These are phyloP conservation scores for Colletotrichum karsti DNA, from an alignment of 2,329 filamentous ascomycete species.

Conservation along the genomic window DNA sequence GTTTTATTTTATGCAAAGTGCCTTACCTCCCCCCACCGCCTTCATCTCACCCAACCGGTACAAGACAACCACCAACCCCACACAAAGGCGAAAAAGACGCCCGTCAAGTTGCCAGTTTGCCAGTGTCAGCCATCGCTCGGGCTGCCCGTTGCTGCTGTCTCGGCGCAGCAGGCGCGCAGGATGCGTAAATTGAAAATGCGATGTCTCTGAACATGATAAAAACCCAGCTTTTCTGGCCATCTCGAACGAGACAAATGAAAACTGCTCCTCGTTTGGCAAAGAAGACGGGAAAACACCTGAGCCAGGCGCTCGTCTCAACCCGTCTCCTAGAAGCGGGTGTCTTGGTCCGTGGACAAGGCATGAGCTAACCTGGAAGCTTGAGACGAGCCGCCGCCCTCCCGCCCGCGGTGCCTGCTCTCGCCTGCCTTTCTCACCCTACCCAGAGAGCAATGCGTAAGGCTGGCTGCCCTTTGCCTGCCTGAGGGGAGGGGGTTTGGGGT, in stretches of 20 bases:
- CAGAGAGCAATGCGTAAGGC: conserved; percentile 7
- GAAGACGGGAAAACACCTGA: background rate
- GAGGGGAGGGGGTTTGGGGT: background rate
- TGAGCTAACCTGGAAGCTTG: background rate
- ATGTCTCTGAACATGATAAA: background rate
- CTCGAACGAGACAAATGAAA: no score
- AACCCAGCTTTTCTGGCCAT: no score
- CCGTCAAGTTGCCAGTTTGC: no score
- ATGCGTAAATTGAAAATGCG: background rate
- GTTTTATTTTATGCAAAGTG: background rate
- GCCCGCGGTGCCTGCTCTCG: background rate
- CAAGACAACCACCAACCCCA: background rate
- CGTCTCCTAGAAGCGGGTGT: no score
- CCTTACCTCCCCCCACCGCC: background rate
- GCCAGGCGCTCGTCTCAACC: background rate
- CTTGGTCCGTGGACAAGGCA: background rate
- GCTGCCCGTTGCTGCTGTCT: background rate
- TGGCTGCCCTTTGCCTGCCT: background rate
- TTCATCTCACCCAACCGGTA: background rate
- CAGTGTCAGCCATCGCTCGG: no score
- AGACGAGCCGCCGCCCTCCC: background rate
- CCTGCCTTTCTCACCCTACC: background rate
- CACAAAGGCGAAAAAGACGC: background rate
- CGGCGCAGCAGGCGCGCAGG: background rate
- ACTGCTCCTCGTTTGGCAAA: background rate